Conservation (phyloP, 768 basidiomycete species). For the Auriscalpium microsporum region DNA sequence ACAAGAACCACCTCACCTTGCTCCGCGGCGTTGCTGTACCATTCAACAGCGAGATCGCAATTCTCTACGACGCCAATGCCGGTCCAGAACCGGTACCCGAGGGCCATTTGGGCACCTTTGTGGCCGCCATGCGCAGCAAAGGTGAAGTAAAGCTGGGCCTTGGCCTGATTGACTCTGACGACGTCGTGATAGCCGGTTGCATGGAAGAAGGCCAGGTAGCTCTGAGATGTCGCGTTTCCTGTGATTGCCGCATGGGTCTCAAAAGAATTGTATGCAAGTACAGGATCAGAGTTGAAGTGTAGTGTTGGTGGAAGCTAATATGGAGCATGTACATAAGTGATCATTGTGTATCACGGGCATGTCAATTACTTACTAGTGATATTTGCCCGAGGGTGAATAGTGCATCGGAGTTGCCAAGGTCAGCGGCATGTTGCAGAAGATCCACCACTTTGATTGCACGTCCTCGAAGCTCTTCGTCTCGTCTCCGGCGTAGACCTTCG, state of each 20-base stretch:
- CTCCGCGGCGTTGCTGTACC: conserved; percentile 88
- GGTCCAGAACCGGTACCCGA: conserved; percentile 92
- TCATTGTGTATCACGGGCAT: background rate
- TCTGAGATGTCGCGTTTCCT: conserved; percentile 84
- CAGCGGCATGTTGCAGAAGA: conserved; percentile 70
- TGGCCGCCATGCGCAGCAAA: conserved; percentile 87
- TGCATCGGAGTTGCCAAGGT: conserved; percentile 69
- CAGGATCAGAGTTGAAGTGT: conserved; percentile 54
- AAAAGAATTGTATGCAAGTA: conserved; percentile 56
- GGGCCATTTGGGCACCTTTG: conserved; percentile 83
- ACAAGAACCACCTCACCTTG: conserved; percentile 42
- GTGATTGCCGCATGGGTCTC: conserved; percentile 53
- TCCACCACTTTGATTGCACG: conserved; percentile 80
- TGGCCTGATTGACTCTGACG: conserved; percentile 60
- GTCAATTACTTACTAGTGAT: conserved; percentile 45
- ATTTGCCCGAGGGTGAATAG: conserved; percentile 58
- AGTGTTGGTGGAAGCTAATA: conserved; percentile 64
- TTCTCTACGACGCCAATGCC: conserved; percentile 88
- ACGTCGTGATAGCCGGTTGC: conserved; percentile 72
- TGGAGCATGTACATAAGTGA: background rate
- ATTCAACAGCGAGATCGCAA: conserved; percentile 74
- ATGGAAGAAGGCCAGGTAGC: conserved; percentile 80
- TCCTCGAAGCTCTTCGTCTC: conserved; percentile 56
- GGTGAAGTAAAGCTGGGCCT: conserved; percentile 87
- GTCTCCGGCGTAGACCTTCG: conserved; percentile 35